Base-by-base conservation (phyloP, 1,139 yeast species). In the Suhomyces ambrosiae region DNA sequence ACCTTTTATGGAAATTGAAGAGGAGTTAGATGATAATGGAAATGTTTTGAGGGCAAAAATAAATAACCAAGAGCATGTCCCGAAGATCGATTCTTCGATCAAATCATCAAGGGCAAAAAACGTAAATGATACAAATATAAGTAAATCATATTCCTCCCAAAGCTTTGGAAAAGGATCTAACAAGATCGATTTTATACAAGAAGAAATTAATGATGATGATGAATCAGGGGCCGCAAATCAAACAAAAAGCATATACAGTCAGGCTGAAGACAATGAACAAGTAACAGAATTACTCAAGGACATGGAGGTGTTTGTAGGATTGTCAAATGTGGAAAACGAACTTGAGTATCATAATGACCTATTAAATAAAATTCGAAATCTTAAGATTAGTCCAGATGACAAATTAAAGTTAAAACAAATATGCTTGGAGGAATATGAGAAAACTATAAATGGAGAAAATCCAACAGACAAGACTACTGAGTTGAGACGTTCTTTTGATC, bases 21-120 rank as follows among this genome's bases (percentile, higher is more conserved):
- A 90, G 54, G 89, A 85, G 39, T 61, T 90, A 28, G 96, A 89
- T 57, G 95, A 86, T 1, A 80, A 85, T 9, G 96, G 81, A 0
- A 80, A 84, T 45, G 71, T 88, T 1, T 54, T 83, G 0, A 57
- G 47, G 11, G 65, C 72, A 8, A 63, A 66, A 16, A 38, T 67
- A 5, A 65, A 63, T 35, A 50, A 62, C 23, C 37, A 49, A 27
- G n/a, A n/a, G n/a, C n/a, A n/a, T n/a, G n/a, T n/a, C n/a, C n/a
- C n/a, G n/a, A n/a, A n/a, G n/a, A n/a, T n/a, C n/a, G n/a, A n/a
- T n/a, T n/a, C n/a, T n/a, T n/a, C n/a, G n/a, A n/a, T n/a, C n/a
- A n/a, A n/a, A n/a, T n/a, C n/a, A n/a, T n/a, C n/a, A n/a, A n/a
- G n/a, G n/a, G n/a, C n/a, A n/a, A n/a, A n/a, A n/a, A n/a, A n/a